These are phyloP conservation scores for Platanus orientalis DNA, from an alignment of 164 flowering plant genomes.

Conservation along the genomic window DNA sequence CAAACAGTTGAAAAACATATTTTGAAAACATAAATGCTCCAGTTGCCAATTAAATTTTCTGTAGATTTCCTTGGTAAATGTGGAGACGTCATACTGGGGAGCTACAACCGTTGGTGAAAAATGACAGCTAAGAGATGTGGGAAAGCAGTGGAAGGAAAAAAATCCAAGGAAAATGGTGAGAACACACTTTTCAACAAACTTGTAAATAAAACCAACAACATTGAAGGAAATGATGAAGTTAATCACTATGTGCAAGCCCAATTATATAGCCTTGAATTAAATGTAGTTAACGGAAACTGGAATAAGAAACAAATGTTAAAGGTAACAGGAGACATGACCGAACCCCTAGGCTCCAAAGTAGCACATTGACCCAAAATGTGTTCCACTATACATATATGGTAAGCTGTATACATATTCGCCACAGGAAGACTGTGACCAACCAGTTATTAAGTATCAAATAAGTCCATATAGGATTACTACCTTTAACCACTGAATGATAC, in stretches of 20 bases:
- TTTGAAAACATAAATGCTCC: neutral
- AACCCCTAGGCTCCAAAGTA: neutral
- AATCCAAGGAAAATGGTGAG: too few relatives aligned
- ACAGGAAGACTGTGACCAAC: neutral
- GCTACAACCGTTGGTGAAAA: neutral
- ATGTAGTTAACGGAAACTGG: neutral
- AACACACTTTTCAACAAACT: too few relatives aligned
- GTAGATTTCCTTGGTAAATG: neutral
- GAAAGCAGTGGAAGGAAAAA: too few relatives aligned
- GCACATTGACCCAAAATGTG: neutral
- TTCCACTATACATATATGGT: neutral
- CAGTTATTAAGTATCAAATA: neutral
- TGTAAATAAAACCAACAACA: too few relatives aligned
- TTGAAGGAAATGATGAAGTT: too few relatives aligned
- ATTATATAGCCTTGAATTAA: too few relatives aligned
- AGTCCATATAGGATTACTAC: conserved; percentile 24
- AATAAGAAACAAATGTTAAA: neutral
- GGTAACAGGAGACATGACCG: neutral
- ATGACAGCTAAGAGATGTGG: too few relatives aligned
- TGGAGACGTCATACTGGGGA: too few relatives aligned
- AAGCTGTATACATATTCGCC: neutral
- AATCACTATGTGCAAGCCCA: too few relatives aligned
- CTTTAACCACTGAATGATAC: conserved; percentile 53
- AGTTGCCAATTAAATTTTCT: neutral
- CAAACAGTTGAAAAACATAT: too few relatives aligned